phyloP scores from a whole-genome alignment of 176 grass and related monocot species.

The Zea mays region Zm-B73-REFERENCE-NAM-5.0 NC_050097.1:188744001-188744500 shows the following conservation, averaged over 20 bases:
- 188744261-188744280: neutral
- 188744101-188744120: neutral
- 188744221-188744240: neutral
- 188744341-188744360: no score
- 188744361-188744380: no score
- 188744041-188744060: no score
- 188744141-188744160: slow-evolving; percentile 3
- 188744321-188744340: no score
- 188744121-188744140: neutral
- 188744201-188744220: slow-evolving; percentile 2
- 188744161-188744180: neutral
- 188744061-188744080: no score
- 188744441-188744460: no score
- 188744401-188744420: no score
- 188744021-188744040: neutral
- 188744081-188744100: neutral
- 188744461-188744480: slow-evolving; percentile 3
- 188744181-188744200: slow-evolving; percentile 10
- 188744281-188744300: no score
- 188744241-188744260: neutral
- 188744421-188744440: no score
- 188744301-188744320: no score
- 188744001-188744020: neutral
- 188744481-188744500: slow-evolving; percentile 31
- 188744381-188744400: no score